Base-by-base conservation (phyloP, 768 basidiomycete species). In the Auricularia cornea region DNA sequence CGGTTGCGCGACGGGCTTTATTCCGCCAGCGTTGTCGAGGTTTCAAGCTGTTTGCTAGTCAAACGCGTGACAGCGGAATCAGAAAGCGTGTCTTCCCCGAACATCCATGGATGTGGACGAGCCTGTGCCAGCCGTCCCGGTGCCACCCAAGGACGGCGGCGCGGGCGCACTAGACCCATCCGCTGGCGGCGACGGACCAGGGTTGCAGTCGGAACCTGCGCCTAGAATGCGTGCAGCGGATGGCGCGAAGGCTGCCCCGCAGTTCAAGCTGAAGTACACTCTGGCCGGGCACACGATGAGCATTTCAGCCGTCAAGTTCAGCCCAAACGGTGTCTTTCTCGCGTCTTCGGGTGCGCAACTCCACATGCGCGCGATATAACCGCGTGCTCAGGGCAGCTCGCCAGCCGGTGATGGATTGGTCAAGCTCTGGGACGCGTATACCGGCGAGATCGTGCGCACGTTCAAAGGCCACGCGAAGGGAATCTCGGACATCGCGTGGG, bases 401-500 rank as follows among this genome's bases (percentile, higher is more conserved):
- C n/a, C 52, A 93, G 92, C 87, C 69, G 86, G 91, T 62, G 92
- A 94, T 81, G 91, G 87, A 77, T 74, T 84, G 29, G 79, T 94
- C 64, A 94, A 92, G 71, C 72, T 92, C 3, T 93, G 91, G 90
- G 84, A 92, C 70, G 78, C 82, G 16, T 81, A 83, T 44, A 86
- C 84, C 31, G 89, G 91, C 4, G 81, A 87, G 68, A 85, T 90
- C 67, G 77, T 89, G 54, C 83, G 83, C 62, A 94, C 90, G 2
- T 78, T 90, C 40, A 75, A 81, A 65, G 90, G 90, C 2, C 91
- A 94, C 70, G 80, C 80, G 6, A 82, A 87, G 71, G 96, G 96
- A 1, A 85, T 98, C 65, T 94, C 92, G 57, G 92, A 96, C 70
- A 76, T 98, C 65, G 89, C 92, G 20, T 96, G 94, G 90, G 92